Percentiles rank a stretch among this genome's conserved stretches.
Conservation (phyloP, 2,329 filamentous ascomycete genomes). For the Fusarium buxicola region DNA sequence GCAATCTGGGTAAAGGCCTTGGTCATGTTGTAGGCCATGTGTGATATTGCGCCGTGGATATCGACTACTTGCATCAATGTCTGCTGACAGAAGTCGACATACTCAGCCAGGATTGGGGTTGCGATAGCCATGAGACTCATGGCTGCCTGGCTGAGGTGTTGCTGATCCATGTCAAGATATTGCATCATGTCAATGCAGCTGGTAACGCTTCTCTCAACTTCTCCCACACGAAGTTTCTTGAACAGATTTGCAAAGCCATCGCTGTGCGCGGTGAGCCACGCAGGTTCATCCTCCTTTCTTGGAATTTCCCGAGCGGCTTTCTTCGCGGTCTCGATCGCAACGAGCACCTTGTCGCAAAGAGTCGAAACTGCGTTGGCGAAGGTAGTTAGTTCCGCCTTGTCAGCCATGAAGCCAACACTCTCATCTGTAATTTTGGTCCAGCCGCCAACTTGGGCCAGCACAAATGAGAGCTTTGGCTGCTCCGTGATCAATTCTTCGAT, state of each 20-base stretch:
- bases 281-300: constrained; percentile 51
- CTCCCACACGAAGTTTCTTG: constrained; percentile 68
- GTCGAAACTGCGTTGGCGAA: constrained; percentile 71
- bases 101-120: constrained; percentile 80
- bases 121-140: constrained; percentile 50
- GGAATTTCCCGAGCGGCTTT: constrained; percentile 60
- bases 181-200: constrained; percentile 54
- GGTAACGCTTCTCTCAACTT: constrained; percentile 60
- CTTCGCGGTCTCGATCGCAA: constrained; percentile 80
- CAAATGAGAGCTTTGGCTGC: constrained; percentile 71
- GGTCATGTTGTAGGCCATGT: constrained; percentile 79
- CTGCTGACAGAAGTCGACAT: constrained; percentile 69
- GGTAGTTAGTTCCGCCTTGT: constrained; percentile 48
- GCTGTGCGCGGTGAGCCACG: constrained; percentile 57
- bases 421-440: constrained; percentile 65
- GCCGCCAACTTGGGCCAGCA: constrained; percentile 72
- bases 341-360: constrained; percentile 80
- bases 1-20: constrained; percentile 84
- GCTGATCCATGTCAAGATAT: constrained; percentile 46
- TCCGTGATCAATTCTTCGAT: constrained; percentile 54
- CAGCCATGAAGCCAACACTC: constrained; percentile 12
- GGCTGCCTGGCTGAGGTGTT: constrained; percentile 45
- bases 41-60: constrained; percentile 77
- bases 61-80: constrained; percentile 68
- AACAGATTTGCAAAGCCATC: constrained; percentile 65